Base-by-base conservation (phyloP, 179 eudicot genomes). In the Corrigiola litoralis region DNA sequence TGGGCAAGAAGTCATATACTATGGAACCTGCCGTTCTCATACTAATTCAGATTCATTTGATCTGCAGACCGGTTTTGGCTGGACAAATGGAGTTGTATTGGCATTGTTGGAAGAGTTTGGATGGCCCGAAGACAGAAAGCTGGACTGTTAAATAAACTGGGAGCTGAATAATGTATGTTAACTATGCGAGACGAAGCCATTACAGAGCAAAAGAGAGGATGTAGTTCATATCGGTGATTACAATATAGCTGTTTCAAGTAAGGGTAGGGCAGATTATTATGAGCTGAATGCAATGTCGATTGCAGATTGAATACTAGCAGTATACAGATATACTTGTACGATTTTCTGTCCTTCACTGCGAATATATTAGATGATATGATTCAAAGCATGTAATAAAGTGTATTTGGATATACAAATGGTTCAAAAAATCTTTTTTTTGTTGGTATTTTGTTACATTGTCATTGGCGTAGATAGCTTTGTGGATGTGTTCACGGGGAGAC, bases 81-180 rank as follows among this genome's bases (percentile, higher is more conserved):
- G 99, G 99, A 83, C 91, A 21, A 94, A 86, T 23, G 97, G 99
- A 63, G 97, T 94, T 37, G 88, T 79, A 25, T 77, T 90, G 80
- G 86, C 95, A 28, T 79, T 90, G 72, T 64, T 94, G 82, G 97
- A 92, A 67, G 91, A 87, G 77, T 94, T 94, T 54, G 97, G 99
- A 67, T 90, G 99, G 96, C 81, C 95, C 0, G 16, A 80, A 65
- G 85, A 83, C 65, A 57, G 72, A 55, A 87, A 77, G 67, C 73
- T 83, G 6, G 79, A 65, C 32, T 86, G 96, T 67, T 11, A n/a
- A 75, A 52, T 72, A 61, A 73, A 34, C 47, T 56, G 36, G 47
- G 53, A 38, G 67, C 51, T 36, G 7, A 40, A 24, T 36, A 36
- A 37, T 20, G 4, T 41, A 20, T 14, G 20, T 31, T 38, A 33